Evolutionary conservation across 148 eudicot species (phyloP).

Genomic region (Camellia japonica): DNA sequence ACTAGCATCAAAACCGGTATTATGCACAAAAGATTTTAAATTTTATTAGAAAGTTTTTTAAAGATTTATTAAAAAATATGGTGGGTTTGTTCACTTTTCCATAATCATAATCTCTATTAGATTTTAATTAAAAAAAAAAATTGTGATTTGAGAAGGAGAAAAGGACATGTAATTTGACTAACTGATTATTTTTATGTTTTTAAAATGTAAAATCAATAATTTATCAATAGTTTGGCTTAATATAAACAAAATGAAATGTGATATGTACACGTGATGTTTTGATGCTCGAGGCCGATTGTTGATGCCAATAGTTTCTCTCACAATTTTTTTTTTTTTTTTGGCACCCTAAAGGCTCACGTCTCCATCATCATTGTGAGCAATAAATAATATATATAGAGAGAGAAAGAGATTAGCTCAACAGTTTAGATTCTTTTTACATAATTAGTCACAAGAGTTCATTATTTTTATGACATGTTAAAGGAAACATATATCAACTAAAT

Average conservation of each 20-base stretch:
- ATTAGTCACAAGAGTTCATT: neutral
- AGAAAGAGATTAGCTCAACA: neutral
- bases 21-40: too few species aligned
- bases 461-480: neutral
- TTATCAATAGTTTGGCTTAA: neutral
- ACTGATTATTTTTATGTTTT: too few species aligned
- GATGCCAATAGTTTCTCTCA: slow-evolving; percentile 2
- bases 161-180: too few species aligned
- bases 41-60: too few species aligned
- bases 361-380: neutral
- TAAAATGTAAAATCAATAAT: too few species aligned
- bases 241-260: neutral
- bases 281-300: neutral
- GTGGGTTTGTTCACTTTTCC: too few species aligned
- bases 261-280: neutral
- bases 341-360: neutral
- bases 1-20: too few species aligned
- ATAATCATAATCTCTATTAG: too few species aligned
- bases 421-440: neutral
- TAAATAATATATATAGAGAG: neutral
- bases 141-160: too few species aligned
- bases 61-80: too few species aligned
- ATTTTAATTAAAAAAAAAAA: too few species aligned
- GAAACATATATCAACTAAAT: neutral
- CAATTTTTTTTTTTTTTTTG: neutral